Evolutionary conservation across 768 basidiomycete genomes (phyloP), one percentile per base, ranked within the genome.

Genomic region (Kwoniella botswanensis): DNA sequence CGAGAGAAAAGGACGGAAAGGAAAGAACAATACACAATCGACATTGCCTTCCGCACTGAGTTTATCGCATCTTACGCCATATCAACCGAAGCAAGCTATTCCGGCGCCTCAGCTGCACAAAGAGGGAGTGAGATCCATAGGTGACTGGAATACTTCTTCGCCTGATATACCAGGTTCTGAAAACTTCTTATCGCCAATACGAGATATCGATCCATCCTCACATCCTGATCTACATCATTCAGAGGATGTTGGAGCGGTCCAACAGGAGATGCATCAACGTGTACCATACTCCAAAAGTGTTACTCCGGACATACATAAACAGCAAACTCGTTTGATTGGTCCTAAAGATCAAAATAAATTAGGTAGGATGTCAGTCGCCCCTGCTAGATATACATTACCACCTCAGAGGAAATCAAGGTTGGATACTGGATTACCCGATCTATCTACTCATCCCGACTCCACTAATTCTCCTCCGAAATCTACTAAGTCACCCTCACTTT

Each of bases 301-400:
- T 10, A 61, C 59, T 21, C 59, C 59, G 6, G 63, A 64, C 26
- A 55, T 55, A 26, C 24, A 17, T 29, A 50, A 41, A 64, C 50
- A 52, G 43, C 50, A 52, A 53, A 52, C 63, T 35, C 13, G 43
- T 26, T 53, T 55, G 4, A 18, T 62, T 35, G 44, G 65, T 1
- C 68, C 74, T 7, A 67, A 64, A 22, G 71, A 71, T 42, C 76
- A 76, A 26, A 68, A 77, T 10, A 71, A 71, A n/a, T 59, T 81
- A 41, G 79, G 79, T 3, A 43, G 77, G 26, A 81, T 81, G 79
- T 79, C 79, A 44, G 76, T 78, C 11, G 79, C 77, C 1, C 61
- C 66, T 35, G 44, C 53, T 11, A 58, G 66, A 21, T 67, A 67
- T 52, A 67, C 66, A 11, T 46, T 67, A 15, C 66, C 66, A 10